phyloP scores from a whole-genome alignment of 345 rosid genomes.

The Trapa incisa region DNA sequence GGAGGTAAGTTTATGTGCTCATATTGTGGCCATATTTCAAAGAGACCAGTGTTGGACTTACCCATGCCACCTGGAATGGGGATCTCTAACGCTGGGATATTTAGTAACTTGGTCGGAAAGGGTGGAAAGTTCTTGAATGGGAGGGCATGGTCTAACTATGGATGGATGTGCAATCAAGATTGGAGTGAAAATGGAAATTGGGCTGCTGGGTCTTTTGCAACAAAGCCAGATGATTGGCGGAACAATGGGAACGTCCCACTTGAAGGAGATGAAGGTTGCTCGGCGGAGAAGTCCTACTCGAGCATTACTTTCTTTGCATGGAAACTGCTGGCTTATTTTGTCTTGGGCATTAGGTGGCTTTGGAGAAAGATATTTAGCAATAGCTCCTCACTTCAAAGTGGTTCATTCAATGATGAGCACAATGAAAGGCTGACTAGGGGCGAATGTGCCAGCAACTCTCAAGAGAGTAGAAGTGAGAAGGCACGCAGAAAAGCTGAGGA shows the following conservation, averaged over 20 bases:
- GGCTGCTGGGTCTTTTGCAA: conserved; percentile 41
- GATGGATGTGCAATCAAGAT: conserved; percentile 69
- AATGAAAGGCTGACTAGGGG: conserved; percentile 53
- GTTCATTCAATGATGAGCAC: conserved; percentile 44
- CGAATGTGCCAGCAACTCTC: conserved; percentile 45
- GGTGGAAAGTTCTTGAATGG: conserved; percentile 85
- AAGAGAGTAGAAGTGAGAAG: conserved; percentile 75
- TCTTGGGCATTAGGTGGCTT: conserved; percentile 84
- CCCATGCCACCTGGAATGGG: conserved; percentile 59
- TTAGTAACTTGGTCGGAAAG: conserved; percentile 83
- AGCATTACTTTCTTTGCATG: conserved; percentile 58
- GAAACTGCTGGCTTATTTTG: conserved; percentile 55
- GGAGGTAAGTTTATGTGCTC: conserved; percentile 94
- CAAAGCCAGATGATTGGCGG: conserved; percentile 42
- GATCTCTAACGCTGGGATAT: conserved; percentile 64
- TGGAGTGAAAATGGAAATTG: conserved; percentile 73
- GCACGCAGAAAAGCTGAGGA: conserved; percentile 97
- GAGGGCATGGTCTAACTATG: conserved; percentile 68
- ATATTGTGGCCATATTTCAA: conserved; percentile 89
- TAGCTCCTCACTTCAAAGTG: conserved; percentile 51
- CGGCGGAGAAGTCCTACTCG: conserved; percentile 71
- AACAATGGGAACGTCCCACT: conserved; percentile 42
- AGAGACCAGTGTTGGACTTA: conserved; percentile 87
- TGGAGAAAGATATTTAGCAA: conserved; percentile 84
- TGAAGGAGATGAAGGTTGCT: conserved; percentile 68